phyloP scores from a whole-genome alignment of 768 basidiomycete genomes.

The Auricularia cornea region DNA sequence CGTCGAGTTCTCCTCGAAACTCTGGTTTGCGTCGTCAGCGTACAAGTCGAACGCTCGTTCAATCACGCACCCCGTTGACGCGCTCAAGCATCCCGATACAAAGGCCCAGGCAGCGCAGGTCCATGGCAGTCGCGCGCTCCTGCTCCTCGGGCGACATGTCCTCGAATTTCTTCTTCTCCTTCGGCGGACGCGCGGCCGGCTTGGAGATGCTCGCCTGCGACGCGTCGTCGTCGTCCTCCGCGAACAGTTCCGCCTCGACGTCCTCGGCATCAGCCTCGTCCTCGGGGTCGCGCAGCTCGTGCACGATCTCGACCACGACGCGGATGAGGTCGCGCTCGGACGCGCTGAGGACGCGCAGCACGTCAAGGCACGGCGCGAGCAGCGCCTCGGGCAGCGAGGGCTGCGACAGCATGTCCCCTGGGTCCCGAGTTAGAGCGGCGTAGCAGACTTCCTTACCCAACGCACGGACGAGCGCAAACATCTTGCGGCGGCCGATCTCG shows the following conservation, averaged over 20 bases:
- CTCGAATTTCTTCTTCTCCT: conserved; percentile 14
- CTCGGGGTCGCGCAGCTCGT: conserved; percentile 59
- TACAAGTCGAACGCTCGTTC: not conserved
- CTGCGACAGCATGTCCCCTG: conserved; percentile 76
- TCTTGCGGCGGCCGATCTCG: conserved; percentile 82
- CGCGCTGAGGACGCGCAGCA: conserved; percentile 61
- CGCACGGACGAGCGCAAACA: conserved; percentile 74
- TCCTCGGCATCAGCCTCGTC: conserved; percentile 31
- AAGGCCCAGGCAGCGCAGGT: conserved; percentile 65
- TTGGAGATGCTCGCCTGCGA: conserved; percentile 5
- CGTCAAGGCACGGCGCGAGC: conserved; percentile 71
- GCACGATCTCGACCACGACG: conserved; percentile 80
- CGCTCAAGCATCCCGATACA: conserved; percentile 81
- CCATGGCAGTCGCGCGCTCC: conserved; percentile 49
- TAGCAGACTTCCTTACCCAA: not conserved
- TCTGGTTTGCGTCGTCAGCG: conserved; percentile 21
- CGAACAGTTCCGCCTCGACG: conserved; percentile 14
- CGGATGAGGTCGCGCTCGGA: conserved; percentile 81
- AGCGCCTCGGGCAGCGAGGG: conserved; percentile 60
- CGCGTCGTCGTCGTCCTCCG: not conserved
- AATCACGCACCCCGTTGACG: conserved; percentile 62
- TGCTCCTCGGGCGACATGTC: conserved; percentile 55
- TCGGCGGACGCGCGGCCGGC: conserved; percentile 2
- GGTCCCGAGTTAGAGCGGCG: too few species aligned
- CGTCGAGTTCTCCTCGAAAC: conserved; percentile 60